Evolutionary conservation across 148 eudicot genomes (phyloP).

Genomic region (Limonium bicolor): DNA sequence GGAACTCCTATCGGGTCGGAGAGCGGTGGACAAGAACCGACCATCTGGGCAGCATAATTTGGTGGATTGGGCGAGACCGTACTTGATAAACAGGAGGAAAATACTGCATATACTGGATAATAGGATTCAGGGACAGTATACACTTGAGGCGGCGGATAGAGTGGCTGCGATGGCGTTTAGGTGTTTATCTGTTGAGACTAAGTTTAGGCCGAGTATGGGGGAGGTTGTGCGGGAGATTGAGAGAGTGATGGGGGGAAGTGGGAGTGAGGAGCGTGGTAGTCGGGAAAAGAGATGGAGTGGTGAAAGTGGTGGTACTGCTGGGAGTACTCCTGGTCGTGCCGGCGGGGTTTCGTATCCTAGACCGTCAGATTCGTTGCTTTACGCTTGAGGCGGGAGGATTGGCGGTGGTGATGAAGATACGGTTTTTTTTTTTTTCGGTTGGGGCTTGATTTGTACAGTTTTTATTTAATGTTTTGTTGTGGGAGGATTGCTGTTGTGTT

Average conservation of each 20-base stretch:
- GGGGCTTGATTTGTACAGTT: background rate
- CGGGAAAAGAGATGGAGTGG: conserved; percentile 28
- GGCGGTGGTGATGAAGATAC: background rate
- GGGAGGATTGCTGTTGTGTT: too few relatives aligned
- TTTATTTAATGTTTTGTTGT: too few relatives aligned
- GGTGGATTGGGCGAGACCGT: conserved; percentile 81
- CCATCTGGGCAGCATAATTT: conserved; percentile 67
- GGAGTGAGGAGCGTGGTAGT: conserved; percentile 13
- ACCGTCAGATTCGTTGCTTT: conserved; percentile 31
- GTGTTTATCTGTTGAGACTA: conserved; percentile 50
- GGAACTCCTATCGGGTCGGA: conserved; percentile 60
- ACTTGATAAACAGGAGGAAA: conserved; percentile 46
- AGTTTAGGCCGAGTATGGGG: conserved; percentile 60
- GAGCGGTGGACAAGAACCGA: conserved; percentile 79
- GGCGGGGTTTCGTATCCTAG: conserved; percentile 24
- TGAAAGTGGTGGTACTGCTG: conserved; percentile 9
- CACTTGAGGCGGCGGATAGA: conserved; percentile 36
- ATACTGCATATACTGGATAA: conserved; percentile 51
- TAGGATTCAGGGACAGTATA: conserved; percentile 76
- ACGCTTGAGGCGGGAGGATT: conserved; percentile 5
- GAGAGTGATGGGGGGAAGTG: conserved; percentile 28
- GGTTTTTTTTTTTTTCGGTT: conserved; percentile 1
- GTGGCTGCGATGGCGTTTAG: conserved; percentile 44
- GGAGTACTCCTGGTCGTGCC: background rate
- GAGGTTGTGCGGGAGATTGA: conserved; percentile 58